Percentiles rank a stretch among this genome's conserved stretches.
phyloP scores from a whole-genome alignment of 2,329 filamentous ascomycete genomes.

The Huntiella moniliformis region DNA sequence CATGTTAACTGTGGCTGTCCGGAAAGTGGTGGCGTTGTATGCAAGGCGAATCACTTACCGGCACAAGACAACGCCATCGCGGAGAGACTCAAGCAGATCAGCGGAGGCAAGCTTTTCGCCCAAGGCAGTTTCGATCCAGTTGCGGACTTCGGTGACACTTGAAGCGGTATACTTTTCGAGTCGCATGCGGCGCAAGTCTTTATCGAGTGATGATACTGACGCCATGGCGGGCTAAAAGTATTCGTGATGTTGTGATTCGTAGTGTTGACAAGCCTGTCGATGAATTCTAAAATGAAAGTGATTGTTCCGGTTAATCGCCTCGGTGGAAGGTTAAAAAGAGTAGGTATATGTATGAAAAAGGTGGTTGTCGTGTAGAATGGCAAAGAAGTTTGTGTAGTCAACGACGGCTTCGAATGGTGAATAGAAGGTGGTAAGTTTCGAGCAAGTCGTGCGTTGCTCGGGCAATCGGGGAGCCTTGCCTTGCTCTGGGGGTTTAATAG shows the following conservation, averaged over 20 bases:
- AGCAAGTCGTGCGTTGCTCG: conserved; percentile 3
- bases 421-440: neutral
- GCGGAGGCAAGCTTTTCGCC: conserved; percentile 51
- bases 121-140: conserved; percentile 71
- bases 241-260: neutral
- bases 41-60: conserved; percentile 36
- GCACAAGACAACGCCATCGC: conserved; percentile 85
- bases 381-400: neutral
- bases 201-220: conserved; percentile 81
- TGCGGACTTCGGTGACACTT: conserved; percentile 65
- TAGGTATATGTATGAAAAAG: neutral
- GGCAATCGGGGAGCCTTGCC: neutral
- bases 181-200: conserved; percentile 85
- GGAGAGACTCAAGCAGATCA: conserved; percentile 70
- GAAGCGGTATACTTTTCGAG: conserved; percentile 82
- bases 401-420: neutral
- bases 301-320: neutral
- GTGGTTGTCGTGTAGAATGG: neutral
- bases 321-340: neutral
- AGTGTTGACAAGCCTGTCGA: neutral
- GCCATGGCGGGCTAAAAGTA: conserved; percentile 42
- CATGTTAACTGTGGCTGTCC: conserved; percentile 3
- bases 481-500: conserved; percentile 5
- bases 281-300: neutral
- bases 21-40: neutral